Evolutionary conservation across 345 rosid genomes (phyloP).

Genomic region (Kandelia obovata): DNA sequence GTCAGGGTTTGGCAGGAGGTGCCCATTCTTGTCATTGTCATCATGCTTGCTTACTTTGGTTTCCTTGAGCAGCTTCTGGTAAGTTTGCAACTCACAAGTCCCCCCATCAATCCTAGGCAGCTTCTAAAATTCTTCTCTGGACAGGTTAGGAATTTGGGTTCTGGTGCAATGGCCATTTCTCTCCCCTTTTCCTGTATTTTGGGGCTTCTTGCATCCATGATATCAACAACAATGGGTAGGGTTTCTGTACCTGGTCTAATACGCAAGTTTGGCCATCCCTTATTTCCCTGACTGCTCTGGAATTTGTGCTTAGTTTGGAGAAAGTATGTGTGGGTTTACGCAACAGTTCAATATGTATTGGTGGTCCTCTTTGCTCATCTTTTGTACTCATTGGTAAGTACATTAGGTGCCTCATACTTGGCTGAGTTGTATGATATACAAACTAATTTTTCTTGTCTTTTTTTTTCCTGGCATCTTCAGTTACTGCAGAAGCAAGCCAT

Average conservation of each 20-base stretch:
- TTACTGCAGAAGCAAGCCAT: conserved; percentile 57
- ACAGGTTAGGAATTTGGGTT: conserved; percentile 67
- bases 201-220: conserved; percentile 90
- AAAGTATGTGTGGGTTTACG: conserved; percentile 67
- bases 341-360: conserved; percentile 54
- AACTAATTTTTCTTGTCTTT: no score
- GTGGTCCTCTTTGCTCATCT: conserved; percentile 75
- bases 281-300: conserved; percentile 7
- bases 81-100: conserved; percentile 18
- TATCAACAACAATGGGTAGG: conserved; percentile 88
- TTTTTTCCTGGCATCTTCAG: conserved; percentile 33
- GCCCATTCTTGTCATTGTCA: conserved; percentile 80
- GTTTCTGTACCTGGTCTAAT: background rate
- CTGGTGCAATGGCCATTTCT: conserved; percentile 88
- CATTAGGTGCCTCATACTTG: background rate
- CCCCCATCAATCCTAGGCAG: background rate
- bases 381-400: conserved; percentile 64
- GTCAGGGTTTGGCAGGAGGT: conserved; percentile 96
- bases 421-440: no score
- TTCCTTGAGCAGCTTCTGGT: conserved; percentile 97
- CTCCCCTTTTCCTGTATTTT: conserved; percentile 92
- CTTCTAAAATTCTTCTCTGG: conserved; percentile 10
- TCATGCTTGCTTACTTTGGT: conserved; percentile 98
- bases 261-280: background rate
- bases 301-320: conserved; percentile 47